Evolutionary conservation across 768 basidiomycete species (phyloP).

Genomic region (Kwoniella sp.): DNA sequence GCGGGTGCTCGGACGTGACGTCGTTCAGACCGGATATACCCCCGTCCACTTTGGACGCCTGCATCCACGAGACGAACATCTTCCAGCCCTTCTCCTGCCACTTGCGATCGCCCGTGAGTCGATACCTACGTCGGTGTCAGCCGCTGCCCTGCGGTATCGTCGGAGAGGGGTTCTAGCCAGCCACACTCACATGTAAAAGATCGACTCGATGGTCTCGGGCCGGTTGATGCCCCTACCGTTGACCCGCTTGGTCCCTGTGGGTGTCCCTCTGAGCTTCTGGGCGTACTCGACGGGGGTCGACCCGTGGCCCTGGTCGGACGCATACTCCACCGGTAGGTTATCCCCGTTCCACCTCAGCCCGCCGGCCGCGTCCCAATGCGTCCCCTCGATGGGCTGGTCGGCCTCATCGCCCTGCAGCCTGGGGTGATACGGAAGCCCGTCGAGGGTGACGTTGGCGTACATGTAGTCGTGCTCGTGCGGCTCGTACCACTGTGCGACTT

Average conservation of each 20-base stretch:
- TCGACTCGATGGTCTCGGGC: slow-evolving; percentile 53
- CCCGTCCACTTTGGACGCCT: slow-evolving; percentile 32
- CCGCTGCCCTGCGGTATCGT: neutral
- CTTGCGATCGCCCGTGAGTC: slow-evolving; percentile 52
- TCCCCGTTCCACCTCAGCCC: slow-evolving; percentile 22
- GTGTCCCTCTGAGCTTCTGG: slow-evolving; percentile 30
- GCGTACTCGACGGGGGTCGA: slow-evolving; percentile 13
- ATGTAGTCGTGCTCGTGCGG: slow-evolving; percentile 3
- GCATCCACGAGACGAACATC: slow-evolving; percentile 52
- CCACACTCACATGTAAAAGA: slow-evolving; percentile 44
- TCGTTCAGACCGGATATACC: slow-evolving; percentile 49
- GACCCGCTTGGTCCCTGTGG: slow-evolving; percentile 37
- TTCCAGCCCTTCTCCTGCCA: slow-evolving; percentile 54
- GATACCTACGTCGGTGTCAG: slow-evolving; percentile 33
- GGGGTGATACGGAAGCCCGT: neutral
- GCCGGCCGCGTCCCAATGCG: slow-evolving; percentile 22
- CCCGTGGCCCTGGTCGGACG: neutral
- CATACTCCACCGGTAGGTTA: slow-evolving; percentile 1
- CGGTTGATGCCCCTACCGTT: slow-evolving; percentile 46
- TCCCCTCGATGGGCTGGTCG: slow-evolving; percentile 2
- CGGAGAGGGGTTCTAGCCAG: neutral
- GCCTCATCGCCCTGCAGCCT: neutral
- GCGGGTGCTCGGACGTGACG: slow-evolving; percentile 33
- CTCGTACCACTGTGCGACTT: slow-evolving; percentile 40
- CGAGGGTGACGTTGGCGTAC: slow-evolving; percentile 4